Conservation (phyloP, 176 grass and related monocot genomes). For the Eragrostis nindensis region DNA sequence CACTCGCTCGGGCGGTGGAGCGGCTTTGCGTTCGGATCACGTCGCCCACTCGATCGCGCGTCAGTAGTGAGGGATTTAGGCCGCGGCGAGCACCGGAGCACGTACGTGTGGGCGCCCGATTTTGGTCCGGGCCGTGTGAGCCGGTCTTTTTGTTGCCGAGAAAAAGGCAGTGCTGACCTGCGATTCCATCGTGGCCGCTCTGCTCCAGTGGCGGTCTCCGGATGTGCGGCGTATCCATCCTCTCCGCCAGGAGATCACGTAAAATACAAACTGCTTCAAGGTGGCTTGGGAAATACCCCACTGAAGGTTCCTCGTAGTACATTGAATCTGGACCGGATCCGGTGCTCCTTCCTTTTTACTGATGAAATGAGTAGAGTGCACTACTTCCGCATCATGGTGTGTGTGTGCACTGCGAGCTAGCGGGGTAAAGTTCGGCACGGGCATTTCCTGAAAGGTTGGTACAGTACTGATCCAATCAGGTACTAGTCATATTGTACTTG, state of each 20-base stretch:
- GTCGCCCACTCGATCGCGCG: neutral
- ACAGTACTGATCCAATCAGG: neutral
- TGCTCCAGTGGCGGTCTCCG: neutral
- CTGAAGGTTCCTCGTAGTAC: neutral
- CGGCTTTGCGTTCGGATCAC: neutral
- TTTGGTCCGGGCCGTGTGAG: neutral
- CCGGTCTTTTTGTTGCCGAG: neutral
- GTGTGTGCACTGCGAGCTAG: no score
- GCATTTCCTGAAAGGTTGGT: neutral
- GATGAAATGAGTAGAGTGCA: no score
- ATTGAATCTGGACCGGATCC: slow-evolving; percentile 26
- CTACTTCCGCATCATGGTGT: no score
- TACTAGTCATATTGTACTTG: neutral
- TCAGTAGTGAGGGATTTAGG: slow-evolving; percentile 25
- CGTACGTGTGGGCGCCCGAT: slow-evolving; percentile 16
- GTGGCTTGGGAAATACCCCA: neutral
- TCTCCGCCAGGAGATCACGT: slow-evolving; percentile 18
- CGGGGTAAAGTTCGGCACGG: neutral
- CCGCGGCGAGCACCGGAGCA: neutral
- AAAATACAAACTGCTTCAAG: neutral
- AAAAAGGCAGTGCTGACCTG: neutral
- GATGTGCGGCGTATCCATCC: neutral
- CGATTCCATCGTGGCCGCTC: neutral
- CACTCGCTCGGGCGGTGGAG: neutral
- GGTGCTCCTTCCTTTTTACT: no score